Conservation (phyloP, 2,329 filamentous ascomycete genomes). For the Coleophoma eucalyptorum region DNA sequence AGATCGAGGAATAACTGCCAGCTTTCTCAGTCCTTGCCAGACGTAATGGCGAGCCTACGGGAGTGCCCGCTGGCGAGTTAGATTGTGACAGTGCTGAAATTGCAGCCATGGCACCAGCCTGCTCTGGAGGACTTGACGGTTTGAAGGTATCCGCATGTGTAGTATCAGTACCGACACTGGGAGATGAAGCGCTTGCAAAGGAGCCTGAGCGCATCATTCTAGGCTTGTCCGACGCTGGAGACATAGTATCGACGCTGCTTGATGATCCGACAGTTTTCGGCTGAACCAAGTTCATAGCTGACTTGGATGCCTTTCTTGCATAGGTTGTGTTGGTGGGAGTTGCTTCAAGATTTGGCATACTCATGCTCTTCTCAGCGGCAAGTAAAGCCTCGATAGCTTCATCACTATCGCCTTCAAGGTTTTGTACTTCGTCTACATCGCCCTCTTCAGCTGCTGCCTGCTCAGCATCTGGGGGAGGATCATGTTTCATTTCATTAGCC, state of each 20-base stretch:
- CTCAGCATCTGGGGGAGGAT: conserved; percentile 32
- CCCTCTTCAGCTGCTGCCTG: conserved; percentile 38
- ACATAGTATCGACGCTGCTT: conserved; percentile 44
- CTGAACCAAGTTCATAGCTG: conserved; percentile 18
- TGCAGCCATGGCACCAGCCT: conserved; percentile 64
- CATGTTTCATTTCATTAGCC: conserved; percentile 48
- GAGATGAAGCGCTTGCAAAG: conserved; percentile 58
- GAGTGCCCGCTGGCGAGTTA: conserved; percentile 45
- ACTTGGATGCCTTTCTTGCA: conserved; percentile 38
- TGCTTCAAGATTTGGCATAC: conserved; percentile 39
- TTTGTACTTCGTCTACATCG: conserved; percentile 38
- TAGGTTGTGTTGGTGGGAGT: conserved; percentile 40
- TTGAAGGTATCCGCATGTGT: conserved; percentile 63
- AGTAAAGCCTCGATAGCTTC: conserved; percentile 34
- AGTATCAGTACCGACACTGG: conserved; percentile 63
- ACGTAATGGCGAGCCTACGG: conserved; percentile 37
- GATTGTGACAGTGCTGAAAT: conserved; percentile 58
- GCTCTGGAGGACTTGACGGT: conserved; percentile 48
- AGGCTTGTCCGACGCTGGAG: conserved; percentile 38
- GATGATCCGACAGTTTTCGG: conserved; percentile 38
- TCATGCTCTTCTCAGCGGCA: conserved; percentile 53
- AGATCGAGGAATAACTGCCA: conserved; percentile 46
- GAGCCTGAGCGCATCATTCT: conserved; percentile 57
- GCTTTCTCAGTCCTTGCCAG: conserved; percentile 33
- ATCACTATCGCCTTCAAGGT: conserved; percentile 28